Evolutionary conservation across 768 basidiomycete genomes (phyloP).

Genomic region (Mrakia blollopis): DNA sequence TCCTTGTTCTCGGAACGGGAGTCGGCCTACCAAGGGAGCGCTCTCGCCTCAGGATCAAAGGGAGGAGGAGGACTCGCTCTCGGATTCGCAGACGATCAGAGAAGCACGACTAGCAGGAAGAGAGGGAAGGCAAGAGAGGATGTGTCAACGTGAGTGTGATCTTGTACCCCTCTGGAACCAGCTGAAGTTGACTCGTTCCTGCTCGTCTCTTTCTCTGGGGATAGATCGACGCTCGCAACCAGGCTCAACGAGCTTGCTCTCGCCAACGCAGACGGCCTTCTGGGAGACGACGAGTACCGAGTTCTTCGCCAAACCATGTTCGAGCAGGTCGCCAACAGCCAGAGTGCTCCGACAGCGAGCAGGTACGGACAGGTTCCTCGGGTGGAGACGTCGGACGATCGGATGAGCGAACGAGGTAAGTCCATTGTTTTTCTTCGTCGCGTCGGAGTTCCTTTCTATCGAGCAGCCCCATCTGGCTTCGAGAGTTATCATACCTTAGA

Average conservation of each 20-base stretch:
- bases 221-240: constrained; percentile 2
- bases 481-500: too few species aligned
- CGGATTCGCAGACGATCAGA: background rate
- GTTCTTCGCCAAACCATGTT: constrained; percentile 17
- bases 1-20: background rate
- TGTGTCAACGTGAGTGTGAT: background rate
- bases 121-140: constrained; percentile 18
- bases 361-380: background rate
- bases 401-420: constrained; percentile 19
- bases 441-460: background rate
- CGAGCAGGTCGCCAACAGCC: constrained; percentile 1
- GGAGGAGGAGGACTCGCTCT: background rate
- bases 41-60: constrained; percentile 14
- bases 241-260: constrained; percentile 19
- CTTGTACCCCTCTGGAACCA: too few species aligned
- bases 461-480: too few species aligned
- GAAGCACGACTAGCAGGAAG: background rate
- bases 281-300: constrained; percentile 27
- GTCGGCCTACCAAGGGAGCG: background rate
- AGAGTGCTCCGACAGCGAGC: background rate
- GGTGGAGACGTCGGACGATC: background rate
- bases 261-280: constrained; percentile 21
- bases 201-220: too few species aligned
- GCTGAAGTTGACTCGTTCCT: background rate
- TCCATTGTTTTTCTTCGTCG: background rate